These are phyloP conservation scores for Cercospora citrullina DNA, from an alignment of 2,329 filamentous ascomycete genomes.

Conservation along the genomic window DNA sequence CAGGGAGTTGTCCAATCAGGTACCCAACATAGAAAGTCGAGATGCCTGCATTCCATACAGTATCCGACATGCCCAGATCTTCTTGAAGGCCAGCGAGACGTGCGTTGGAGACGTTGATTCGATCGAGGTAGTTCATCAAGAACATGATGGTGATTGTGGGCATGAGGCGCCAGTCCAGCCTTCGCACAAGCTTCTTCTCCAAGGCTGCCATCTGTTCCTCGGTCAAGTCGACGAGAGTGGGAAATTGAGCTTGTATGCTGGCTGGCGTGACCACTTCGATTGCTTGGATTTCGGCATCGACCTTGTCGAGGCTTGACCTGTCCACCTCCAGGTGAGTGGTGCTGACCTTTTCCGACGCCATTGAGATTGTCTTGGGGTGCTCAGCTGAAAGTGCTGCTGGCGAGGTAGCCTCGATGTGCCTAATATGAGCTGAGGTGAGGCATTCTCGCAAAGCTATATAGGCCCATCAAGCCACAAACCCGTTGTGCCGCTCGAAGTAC, in stretches of 20 bases:
- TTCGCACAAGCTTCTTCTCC: constrained; percentile 34
- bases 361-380: not conserved
- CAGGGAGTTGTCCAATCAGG: constrained; percentile 45
- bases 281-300: constrained; percentile 39
- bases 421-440: not conserved
- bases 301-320: constrained; percentile 30
- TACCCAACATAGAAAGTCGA: constrained; percentile 51
- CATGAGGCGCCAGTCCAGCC: constrained; percentile 37
- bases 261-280: constrained; percentile 35
- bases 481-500: not conserved
- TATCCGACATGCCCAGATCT: constrained; percentile 40
- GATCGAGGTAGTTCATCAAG: constrained; percentile 41
- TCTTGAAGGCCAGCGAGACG: constrained; percentile 43
- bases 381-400: not conserved
- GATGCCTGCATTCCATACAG: constrained; percentile 45
- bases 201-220: constrained; percentile 24
- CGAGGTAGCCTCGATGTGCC: not conserved
- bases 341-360: not conserved
- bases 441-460: not conserved
- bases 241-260: constrained; percentile 35
- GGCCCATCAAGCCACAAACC: not conserved
- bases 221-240: constrained; percentile 31
- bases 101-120: constrained; percentile 46
- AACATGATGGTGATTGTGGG: constrained; percentile 39
- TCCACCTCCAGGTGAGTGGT: not conserved